Base-by-base conservation (phyloP, 2,329 filamentous ascomycete species). In the Xylaria sp. region DNA sequence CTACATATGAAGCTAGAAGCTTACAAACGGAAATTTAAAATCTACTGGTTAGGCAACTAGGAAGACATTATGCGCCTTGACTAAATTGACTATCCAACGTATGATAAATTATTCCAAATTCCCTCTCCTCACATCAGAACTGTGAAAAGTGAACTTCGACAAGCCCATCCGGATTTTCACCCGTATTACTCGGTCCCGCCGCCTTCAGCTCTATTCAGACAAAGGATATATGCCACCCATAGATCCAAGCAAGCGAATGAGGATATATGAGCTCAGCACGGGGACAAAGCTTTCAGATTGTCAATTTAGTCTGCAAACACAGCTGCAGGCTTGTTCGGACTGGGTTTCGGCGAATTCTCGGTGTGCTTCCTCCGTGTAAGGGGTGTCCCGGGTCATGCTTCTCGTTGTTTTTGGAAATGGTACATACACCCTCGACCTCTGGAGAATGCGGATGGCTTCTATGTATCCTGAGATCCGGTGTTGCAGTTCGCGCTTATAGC, bases 21-120 rank as follows among this genome's bases (percentile, higher is more conserved):
- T 75, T 1, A 68, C 58, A 0, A 81, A 10, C 0, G 76, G 66
- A 17, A 78, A 70, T 61, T 75, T 80, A 22, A 73, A 76, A 61
- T 77, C 80, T 72, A 81, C 80, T 0, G 78, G 78, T 80, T 79
- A 82, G 0, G 79, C 79, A 51, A 78, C 79, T 66, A 80, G 79
- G 45, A 66, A 33, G 17, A 69, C 50, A 20, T 49, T 39, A 38
- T 64, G 50, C 6, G 50, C 31, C 7, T 57, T 29, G 5, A n/a
- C n/a, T 15, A 0, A 29, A 25, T 2, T 69, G 59, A 27, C 47
- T 13, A 15, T 65, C 20, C 22, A 68, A 71, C 0, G 36, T 56
- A 1, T 45, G 15, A 20, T 38, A 11, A 15, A 29, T 27, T 45
- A 64, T 36, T 3, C 44, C 51, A 29, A 62, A 62, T n/a, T 61